These are phyloP conservation scores for Warburgia ugandensis DNA, from an alignment of 164 flowering plant genomes.

Conservation along the genomic window DNA sequence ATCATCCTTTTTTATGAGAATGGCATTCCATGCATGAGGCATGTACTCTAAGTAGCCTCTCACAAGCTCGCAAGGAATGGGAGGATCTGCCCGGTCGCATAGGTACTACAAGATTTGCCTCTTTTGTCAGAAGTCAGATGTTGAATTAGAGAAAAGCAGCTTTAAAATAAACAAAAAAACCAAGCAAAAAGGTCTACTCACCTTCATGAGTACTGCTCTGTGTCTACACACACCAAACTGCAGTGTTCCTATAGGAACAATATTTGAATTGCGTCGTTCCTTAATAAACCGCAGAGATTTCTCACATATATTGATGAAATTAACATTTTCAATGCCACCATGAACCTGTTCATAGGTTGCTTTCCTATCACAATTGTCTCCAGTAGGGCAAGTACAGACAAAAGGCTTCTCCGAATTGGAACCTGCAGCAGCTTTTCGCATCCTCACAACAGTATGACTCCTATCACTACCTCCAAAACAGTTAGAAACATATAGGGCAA, in stretches of 20 bases:
- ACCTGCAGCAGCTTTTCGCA: constrained; percentile 64
- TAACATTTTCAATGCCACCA: constrained; percentile 32
- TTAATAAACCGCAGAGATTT: constrained; percentile 60
- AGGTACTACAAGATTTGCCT: constrained; percentile 49
- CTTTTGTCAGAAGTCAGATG: neutral
- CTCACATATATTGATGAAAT: constrained; percentile 63
- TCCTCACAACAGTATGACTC: constrained; percentile 37
- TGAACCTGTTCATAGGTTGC: constrained; percentile 15
- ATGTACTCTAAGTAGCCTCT: constrained; percentile 87
- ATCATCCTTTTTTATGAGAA: constrained; percentile 46
- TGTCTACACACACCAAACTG: constrained; percentile 94
- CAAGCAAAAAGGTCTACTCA: constrained; percentile 14
- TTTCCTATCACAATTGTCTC: constrained; percentile 26
- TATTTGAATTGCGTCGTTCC: constrained; percentile 47
- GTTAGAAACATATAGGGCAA: constrained; percentile 91
- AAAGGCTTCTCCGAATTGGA: constrained; percentile 77
- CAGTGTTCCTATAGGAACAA: constrained; percentile 80
- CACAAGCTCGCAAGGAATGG: constrained; percentile 89
- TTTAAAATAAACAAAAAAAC: neutral
- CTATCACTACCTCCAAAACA: constrained; percentile 94
- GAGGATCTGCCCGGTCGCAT: constrained; percentile 91
- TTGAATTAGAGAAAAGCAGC: neutral
- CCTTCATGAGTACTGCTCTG: constrained; percentile 95
- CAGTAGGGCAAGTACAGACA: constrained; percentile 82
- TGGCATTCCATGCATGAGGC: constrained; percentile 96